Conservation (phyloP, 148 eudicot genomes). For the Dysphania ambrosioides region DNA sequence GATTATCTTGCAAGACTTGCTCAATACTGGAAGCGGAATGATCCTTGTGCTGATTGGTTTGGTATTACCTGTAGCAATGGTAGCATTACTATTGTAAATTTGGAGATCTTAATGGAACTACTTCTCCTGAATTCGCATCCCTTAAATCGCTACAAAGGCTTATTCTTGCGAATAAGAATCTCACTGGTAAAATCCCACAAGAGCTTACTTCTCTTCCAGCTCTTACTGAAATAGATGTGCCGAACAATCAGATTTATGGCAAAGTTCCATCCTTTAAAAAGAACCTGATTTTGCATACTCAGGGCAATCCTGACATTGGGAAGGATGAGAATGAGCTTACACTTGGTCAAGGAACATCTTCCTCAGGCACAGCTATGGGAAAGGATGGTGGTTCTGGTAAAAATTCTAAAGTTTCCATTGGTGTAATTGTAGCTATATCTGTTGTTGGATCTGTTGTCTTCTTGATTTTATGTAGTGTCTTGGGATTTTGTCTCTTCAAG, state of each 20-base stretch:
- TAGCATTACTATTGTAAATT: conserved; percentile 65
- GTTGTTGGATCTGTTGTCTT: conserved; percentile 53
- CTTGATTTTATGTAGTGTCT: conserved; percentile 41
- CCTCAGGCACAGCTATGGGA: conserved; percentile 23
- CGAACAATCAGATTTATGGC: conserved; percentile 67
- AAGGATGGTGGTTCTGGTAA: conserved; percentile 28
- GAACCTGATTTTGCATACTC: conserved; percentile 40
- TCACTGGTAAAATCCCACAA: conserved; percentile 71
- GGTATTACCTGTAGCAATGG: conserved; percentile 78
- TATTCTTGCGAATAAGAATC: conserved; percentile 73
- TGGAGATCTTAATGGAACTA: conserved; percentile 65
- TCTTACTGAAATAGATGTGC: conserved; percentile 57
- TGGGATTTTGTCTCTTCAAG: conserved; percentile 58
- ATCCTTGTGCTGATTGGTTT: conserved; percentile 75
- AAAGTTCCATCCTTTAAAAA: conserved; percentile 64
- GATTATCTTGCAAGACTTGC: conserved; percentile 65
- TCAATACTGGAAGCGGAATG: conserved; percentile 81
- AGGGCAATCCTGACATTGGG: conserved; percentile 72
- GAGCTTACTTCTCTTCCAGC: conserved; percentile 64
- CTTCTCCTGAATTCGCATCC: conserved; percentile 63
- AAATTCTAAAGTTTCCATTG: conserved; percentile 49
- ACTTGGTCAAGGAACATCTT: conserved; percentile 23
- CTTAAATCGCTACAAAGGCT: conserved; percentile 70
- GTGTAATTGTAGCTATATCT: conserved; percentile 41
- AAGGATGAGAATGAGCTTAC: conserved; percentile 44